Evolutionary conservation across 2,329 filamentous ascomycete species (phyloP).

Genomic region (Neopestalotiopsis clavispora): DNA sequence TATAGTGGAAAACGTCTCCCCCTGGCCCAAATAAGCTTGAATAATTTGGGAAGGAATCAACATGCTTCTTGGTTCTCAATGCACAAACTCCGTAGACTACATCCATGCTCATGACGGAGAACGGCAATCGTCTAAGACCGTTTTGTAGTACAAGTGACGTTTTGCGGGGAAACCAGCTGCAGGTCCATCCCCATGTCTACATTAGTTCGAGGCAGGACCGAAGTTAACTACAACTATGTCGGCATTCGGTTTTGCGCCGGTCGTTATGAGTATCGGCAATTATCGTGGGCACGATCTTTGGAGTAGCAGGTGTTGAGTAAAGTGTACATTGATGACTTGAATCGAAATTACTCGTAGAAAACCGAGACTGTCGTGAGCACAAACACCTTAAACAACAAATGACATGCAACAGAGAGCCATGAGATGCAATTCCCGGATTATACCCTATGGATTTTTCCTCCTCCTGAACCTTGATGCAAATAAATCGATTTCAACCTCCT

Average conservation of each 20-base stretch:
- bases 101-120: conserved; percentile 1
- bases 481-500: not conserved
- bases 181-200: not conserved
- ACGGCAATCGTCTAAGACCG: conserved; percentile 2
- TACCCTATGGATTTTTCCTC: too few relatives aligned
- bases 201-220: not conserved
- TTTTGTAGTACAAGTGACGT: conserved; percentile 2
- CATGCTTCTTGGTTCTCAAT: not conserved
- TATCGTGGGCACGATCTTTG: not conserved
- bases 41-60: not conserved
- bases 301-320: too few relatives aligned
- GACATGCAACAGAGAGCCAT: too few relatives aligned
- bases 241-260: not conserved
- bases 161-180: conserved; percentile 5
- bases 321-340: too few relatives aligned
- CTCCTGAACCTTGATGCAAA: not conserved
- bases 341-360: too few relatives aligned
- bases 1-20: not conserved
- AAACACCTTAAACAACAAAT: too few relatives aligned
- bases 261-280: not conserved
- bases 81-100: conserved; percentile 2
- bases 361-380: too few relatives aligned
- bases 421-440: too few relatives aligned
- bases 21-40: not conserved
- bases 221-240: not conserved